Conservation (phyloP, 2,329 filamentous ascomycete species). For the Colletotrichum sp. region DNA sequence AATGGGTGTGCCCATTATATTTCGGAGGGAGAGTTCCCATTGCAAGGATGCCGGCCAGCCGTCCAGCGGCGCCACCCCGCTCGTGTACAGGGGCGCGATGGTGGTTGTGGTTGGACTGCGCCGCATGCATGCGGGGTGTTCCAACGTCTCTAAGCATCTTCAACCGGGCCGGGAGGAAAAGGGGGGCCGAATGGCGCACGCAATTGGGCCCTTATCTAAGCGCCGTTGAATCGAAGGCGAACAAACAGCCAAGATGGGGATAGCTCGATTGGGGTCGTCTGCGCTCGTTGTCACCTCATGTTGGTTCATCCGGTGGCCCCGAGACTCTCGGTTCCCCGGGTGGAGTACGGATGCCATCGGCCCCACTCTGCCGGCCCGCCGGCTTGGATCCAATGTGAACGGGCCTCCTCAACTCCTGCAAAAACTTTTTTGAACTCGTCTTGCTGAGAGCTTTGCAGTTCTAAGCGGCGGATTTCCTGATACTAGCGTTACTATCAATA, state of each 20-base stretch:
- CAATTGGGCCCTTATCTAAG: not conserved
- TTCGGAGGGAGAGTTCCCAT: no score
- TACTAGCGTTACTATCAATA: accelerated
- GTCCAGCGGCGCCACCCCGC: no score
- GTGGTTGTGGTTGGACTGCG: not conserved
- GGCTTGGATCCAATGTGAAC: not conserved
- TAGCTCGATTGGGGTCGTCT: not conserved
- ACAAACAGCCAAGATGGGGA: accelerated
- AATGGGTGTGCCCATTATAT: no score
- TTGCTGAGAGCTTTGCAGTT: not conserved
- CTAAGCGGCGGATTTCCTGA: not conserved
- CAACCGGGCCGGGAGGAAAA: not conserved
- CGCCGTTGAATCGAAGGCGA: not conserved
- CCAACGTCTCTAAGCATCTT: not conserved
- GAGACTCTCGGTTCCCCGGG: not conserved
- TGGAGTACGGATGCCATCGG: not conserved
- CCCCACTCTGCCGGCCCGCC: not conserved
- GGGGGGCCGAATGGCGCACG: not conserved
- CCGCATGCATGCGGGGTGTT: not conserved
- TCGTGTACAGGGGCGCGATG: not conserved
- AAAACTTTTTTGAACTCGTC: not conserved
- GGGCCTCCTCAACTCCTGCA: not conserved
- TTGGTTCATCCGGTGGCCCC: not conserved
- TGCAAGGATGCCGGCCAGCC: no score
- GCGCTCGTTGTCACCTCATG: not conserved